A percentile compares a stretch with the other conserved stretches of the same genome.
These are phyloP conservation scores for Citrus hindsii DNA, from an alignment of 345 rosid species.

Conservation along the genomic window DNA sequence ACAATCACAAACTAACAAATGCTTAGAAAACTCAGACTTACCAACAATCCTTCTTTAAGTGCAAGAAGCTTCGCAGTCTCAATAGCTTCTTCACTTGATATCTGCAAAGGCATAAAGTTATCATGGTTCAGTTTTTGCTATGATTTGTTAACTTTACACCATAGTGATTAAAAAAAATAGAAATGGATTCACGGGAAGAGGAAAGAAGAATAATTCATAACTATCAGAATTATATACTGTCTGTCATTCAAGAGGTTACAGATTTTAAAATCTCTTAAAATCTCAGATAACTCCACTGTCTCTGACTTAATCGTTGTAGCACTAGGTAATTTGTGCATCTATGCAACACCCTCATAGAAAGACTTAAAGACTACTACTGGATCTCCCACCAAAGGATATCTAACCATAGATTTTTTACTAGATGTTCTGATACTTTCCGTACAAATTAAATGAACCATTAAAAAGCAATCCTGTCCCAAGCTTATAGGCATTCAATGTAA, in stretches of 20 bases:
- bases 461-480: neutral
- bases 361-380: neutral
- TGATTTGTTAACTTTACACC: neutral
- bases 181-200: neutral
- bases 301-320: neutral
- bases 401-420: neutral
- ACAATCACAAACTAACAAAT: neutral
- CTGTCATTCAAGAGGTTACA: neutral
- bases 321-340: neutral
- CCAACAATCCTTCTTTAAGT: conserved; percentile 58
- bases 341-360: neutral
- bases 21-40: conserved; percentile 2
- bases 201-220: neutral
- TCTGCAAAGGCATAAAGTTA: conserved; percentile 21
- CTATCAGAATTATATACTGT: neutral
- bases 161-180: neutral
- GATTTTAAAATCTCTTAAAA: neutral
- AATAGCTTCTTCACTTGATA: conserved; percentile 56
- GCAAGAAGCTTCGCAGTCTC: conserved; percentile 57
- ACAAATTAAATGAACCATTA: neutral
- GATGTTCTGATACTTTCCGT: neutral
- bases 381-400: neutral
- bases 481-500: neutral
- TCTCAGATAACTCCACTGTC: neutral
- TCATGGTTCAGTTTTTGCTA: neutral